Conservation (phyloP, 108 stramenopile genomes). For the Aurantiochytrium sp. region DNA sequence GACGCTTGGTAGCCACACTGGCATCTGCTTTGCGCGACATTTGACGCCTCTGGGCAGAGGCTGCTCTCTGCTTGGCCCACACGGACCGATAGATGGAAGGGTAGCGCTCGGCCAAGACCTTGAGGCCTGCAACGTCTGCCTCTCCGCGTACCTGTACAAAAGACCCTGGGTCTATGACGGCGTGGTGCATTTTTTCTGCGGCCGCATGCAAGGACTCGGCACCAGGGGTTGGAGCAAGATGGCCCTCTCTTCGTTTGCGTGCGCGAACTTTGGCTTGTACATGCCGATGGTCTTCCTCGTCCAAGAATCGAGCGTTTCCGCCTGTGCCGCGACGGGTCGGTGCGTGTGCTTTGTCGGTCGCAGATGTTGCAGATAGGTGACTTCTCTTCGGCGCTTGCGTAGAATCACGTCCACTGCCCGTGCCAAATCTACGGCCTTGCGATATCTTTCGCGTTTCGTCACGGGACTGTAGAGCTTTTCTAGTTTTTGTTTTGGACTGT, state of each 20-base stretch:
- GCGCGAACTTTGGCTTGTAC: not conserved
- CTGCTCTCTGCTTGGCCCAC: not conserved
- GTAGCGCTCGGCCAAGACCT: not conserved
- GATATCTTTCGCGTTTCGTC: too few species aligned
- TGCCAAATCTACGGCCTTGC: too few species aligned
- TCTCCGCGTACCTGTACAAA: not conserved
- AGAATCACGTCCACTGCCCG: too few species aligned
- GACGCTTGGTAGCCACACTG: not conserved
- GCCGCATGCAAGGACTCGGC: not conserved
- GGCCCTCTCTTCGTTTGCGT: not conserved
- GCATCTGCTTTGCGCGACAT: not conserved
- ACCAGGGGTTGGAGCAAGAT: not conserved
- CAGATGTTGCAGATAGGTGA: too few species aligned
- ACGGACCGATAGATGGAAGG: constrained; percentile 8
- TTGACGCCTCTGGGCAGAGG: not conserved
- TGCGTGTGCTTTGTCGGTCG: too few species aligned
- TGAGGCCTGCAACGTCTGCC: not conserved
- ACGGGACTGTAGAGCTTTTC: too few species aligned
- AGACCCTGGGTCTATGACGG: not conserved
- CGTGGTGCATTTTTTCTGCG: not conserved
- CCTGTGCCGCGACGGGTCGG: too few species aligned
- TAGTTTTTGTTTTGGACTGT: too few species aligned
- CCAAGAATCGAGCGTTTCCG: not conserved
- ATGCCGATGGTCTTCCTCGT: not conserved
- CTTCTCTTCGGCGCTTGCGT: too few species aligned